phyloP scores from a whole-genome alignment of 306 rosid genomes.

The Hylodesmum podocarpum region DNA sequence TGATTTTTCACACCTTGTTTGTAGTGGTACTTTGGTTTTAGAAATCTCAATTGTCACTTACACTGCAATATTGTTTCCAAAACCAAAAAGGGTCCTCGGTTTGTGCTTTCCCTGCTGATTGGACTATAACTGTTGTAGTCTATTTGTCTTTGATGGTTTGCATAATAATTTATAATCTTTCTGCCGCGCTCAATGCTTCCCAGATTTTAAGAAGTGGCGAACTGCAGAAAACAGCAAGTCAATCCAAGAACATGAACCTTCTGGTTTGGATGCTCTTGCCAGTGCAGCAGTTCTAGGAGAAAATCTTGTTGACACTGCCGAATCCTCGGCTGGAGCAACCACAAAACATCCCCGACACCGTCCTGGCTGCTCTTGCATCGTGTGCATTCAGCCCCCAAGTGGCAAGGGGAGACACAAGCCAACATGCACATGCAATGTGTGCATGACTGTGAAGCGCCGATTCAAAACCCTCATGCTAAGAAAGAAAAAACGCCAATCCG shows the following conservation, averaged over 20 bases:
- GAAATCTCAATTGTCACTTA: background rate
- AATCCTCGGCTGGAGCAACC: conserved; percentile 65
- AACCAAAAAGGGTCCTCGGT: background rate
- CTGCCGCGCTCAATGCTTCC: background rate
- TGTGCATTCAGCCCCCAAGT: conserved; percentile 96
- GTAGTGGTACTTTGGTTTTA: background rate
- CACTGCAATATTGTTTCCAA: background rate
- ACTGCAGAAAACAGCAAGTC: conserved; percentile 42
- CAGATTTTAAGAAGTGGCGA: conserved; percentile 75
- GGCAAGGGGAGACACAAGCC: conserved; percentile 93
- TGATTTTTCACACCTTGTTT: background rate
- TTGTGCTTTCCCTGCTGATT: background rate
- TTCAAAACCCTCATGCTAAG: conserved; percentile 89
- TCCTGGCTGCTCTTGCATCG: conserved; percentile 92
- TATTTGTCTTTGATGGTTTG: conserved; percentile 5
- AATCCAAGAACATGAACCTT: conserved; percentile 54
- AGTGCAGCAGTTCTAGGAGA: conserved; percentile 90
- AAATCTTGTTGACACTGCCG: conserved; percentile 49
- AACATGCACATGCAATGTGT: conserved; percentile 88
- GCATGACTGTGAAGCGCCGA: conserved; percentile 91
- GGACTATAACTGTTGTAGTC: background rate
- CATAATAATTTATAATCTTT: conserved; percentile 17
- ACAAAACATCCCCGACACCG: conserved; percentile 95
- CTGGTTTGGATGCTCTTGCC: conserved; percentile 93
- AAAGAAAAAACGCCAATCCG: conserved; percentile 81